Conservation (phyloP, 108 stramenopile species). For the Pseudonitzschia delicatissima region DNA sequence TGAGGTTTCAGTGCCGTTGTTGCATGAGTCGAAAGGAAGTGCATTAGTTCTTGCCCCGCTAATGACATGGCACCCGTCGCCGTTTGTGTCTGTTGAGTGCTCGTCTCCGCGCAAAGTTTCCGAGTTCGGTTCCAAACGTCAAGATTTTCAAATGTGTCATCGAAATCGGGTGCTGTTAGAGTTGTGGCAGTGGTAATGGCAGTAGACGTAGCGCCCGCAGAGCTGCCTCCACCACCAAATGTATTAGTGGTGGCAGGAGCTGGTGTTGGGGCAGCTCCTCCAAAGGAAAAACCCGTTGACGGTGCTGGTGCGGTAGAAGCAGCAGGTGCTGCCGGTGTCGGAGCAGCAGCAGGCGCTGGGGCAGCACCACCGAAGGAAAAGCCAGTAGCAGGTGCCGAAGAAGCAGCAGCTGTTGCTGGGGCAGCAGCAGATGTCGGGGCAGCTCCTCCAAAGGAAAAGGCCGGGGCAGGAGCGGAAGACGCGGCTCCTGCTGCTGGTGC, state of each 20-base stretch:
- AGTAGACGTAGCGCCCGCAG: slow-evolving; percentile 1
- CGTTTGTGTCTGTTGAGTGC: neutral
- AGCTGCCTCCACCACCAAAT: neutral
- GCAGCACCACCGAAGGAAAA: slow-evolving; percentile 30
- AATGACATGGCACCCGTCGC: slow-evolving; percentile 1
- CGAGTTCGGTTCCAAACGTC: slow-evolving; percentile 10
- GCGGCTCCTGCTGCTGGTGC: slow-evolving; percentile 13
- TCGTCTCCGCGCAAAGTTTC: neutral
- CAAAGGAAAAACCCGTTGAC: slow-evolving; percentile 19
- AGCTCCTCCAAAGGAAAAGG: slow-evolving; percentile 15
- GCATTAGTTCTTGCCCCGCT: slow-evolving; percentile 37
- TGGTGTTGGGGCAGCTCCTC: neutral
- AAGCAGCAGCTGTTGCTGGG: neutral
- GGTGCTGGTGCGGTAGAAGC: slow-evolving; percentile 26
- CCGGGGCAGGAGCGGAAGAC: slow-evolving; percentile 12
- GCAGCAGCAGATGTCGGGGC: neutral
- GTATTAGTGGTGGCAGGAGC: neutral
- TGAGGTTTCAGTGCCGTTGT: neutral
- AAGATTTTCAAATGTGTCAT: slow-evolving; percentile 34
- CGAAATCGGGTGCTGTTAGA: slow-evolving; percentile 32
- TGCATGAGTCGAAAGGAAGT: slow-evolving; percentile 9
- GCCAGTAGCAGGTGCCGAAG: slow-evolving; percentile 6
- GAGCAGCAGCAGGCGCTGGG: slow-evolving; percentile 13
- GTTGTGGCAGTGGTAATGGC: slow-evolving; percentile 14
- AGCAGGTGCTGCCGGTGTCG: slow-evolving; percentile 22